A percentile compares a stretch with the other conserved stretches of the same genome.
These are phyloP conservation scores for Caloboletus firmus DNA, from an alignment of 1,284 basidiomycete species.

Conservation along the genomic window DNA sequence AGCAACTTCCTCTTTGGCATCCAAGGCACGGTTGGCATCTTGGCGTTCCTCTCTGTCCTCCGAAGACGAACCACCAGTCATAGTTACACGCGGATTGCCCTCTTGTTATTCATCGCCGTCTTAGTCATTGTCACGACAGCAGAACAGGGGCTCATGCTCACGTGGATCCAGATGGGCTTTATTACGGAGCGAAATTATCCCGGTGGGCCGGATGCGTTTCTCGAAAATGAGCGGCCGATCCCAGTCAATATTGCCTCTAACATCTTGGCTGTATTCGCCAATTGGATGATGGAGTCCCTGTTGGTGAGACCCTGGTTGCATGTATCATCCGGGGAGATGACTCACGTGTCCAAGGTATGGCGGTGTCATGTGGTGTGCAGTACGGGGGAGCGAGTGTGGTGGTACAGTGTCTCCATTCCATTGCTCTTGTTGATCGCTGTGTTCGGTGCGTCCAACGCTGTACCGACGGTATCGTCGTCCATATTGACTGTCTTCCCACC, in stretches of 20 bases:
- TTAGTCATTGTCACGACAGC: slow-evolving; percentile 7
- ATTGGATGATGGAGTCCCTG: slow-evolving; percentile 20
- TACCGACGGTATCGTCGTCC: not conserved
- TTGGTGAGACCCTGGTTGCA: slow-evolving; percentile 5
- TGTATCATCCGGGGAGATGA: not conserved
- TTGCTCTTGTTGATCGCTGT: slow-evolving; percentile 4
- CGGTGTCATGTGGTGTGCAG: slow-evolving; percentile 14
- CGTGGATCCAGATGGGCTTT: slow-evolving; percentile 15
- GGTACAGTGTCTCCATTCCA: slow-evolving; percentile 3
- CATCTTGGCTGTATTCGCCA: slow-evolving; percentile 8
- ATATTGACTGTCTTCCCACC: not conserved
- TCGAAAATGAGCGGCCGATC: not conserved
- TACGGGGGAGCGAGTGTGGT: slow-evolving; percentile 1
- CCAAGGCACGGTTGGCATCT: slow-evolving; percentile 3
- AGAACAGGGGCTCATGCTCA: slow-evolving; percentile 6
- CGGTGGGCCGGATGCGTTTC: slow-evolving; percentile 20
- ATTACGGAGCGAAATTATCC: slow-evolving; percentile 16
- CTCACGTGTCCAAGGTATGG: slow-evolving; percentile 14
- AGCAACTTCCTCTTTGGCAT: slow-evolving; percentile 12
- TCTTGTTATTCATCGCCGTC: slow-evolving; percentile 7
- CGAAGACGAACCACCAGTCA: not conserved
- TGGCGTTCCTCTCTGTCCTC: slow-evolving; percentile 6
- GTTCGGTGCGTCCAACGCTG: slow-evolving; percentile 6
- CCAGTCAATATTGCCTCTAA: not conserved
- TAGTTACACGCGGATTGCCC: not conserved